A percentile compares a stretch with the other conserved stretches of the same genome.
Evolutionary conservation across 176 grass and related monocot species (phyloP).

Genomic region (Eremochloa ophiuroides): DNA sequence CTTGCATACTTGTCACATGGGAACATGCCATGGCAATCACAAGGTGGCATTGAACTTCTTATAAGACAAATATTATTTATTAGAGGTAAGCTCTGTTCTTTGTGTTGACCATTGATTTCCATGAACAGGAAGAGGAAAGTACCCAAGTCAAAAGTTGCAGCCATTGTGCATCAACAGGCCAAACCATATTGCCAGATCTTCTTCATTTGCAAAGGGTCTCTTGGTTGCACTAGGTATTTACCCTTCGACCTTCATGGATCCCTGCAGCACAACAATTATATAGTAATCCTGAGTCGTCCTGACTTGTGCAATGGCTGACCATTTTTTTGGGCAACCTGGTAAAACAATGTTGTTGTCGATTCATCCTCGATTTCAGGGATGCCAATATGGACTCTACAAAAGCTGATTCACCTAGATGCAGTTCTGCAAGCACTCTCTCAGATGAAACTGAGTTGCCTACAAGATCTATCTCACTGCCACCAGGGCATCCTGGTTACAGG

Average conservation of each 20-base stretch:
- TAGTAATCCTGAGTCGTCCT: not conserved
- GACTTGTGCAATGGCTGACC: not conserved
- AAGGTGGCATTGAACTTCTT: not conserved
- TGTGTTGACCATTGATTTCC: slow-evolving; percentile 5
- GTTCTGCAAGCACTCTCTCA: slow-evolving; percentile 21
- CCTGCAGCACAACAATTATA: not conserved
- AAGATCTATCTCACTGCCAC: slow-evolving; percentile 42
- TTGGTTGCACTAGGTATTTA: slow-evolving; percentile 60
- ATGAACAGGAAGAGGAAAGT: slow-evolving; percentile 41
- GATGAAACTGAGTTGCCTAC: slow-evolving; percentile 13
- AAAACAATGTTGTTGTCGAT: not conserved
- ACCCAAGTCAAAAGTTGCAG: slow-evolving; percentile 66
- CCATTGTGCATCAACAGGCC: slow-evolving; percentile 44
- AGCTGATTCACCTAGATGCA: slow-evolving; percentile 40
- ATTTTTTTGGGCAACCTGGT: not conserved
- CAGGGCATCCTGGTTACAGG: slow-evolving; percentile 25
- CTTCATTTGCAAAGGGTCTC: slow-evolving; percentile 64
- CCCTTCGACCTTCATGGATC: not conserved
- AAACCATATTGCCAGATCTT: slow-evolving; percentile 60
- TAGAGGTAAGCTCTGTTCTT: not conserved
- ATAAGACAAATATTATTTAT: not conserved
- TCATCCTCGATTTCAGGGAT: slow-evolving; percentile 42
- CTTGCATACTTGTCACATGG: not conserved
- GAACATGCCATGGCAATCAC: not conserved
- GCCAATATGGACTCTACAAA: slow-evolving; percentile 14